Percentiles rank a stretch among this genome's conserved stretches.
Evolutionary conservation across 768 basidiomycete genomes (phyloP).

Genomic region (Pholiota conissans): DNA sequence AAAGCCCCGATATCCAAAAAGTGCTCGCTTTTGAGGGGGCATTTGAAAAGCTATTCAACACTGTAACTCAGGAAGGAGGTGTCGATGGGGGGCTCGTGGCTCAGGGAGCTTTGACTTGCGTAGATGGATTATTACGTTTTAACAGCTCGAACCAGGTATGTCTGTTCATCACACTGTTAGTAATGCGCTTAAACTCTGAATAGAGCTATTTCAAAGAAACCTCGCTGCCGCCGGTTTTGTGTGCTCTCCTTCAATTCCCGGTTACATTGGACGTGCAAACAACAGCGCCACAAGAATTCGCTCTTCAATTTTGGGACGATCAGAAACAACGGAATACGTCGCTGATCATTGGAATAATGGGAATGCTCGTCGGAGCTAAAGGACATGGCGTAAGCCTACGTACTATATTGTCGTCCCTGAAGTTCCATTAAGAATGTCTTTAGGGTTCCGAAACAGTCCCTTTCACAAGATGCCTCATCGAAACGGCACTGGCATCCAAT

Average conservation of each 20-base stretch:
- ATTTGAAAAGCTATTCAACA: constrained; percentile 93
- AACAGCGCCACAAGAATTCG: constrained; percentile 82
- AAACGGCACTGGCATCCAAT: constrained; percentile 92
- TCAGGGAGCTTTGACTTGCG: constrained; percentile 81
- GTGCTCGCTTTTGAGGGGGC: constrained; percentile 95
- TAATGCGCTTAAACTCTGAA: constrained; percentile 15
- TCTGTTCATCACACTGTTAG: not conserved
- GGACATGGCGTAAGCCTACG: constrained; percentile 56
- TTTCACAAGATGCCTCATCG: constrained; percentile 78
- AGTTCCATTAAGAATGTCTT: too few relatives aligned
- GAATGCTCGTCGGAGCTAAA: constrained; percentile 80
- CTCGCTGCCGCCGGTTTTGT: constrained; percentile 63
- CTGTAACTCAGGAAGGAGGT: constrained; percentile 85
- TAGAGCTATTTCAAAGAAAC: constrained; percentile 98
- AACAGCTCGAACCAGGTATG: constrained; percentile 93
- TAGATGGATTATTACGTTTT: constrained; percentile 85
- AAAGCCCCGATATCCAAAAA: constrained; percentile 94
- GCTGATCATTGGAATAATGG: constrained; percentile 80
- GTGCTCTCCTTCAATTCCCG: constrained; percentile 72
- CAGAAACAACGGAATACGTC: constrained; percentile 84
- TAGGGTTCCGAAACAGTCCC: constrained; percentile 59
- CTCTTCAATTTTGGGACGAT: constrained; percentile 94
- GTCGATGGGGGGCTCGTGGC: constrained; percentile 88
- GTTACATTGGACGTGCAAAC: constrained; percentile 57
- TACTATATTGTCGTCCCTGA: too few relatives aligned